These are phyloP conservation scores for Trichoderma gamsii DNA, from an alignment of 495 filamentous ascomycete species.

Conservation along the genomic window DNA sequence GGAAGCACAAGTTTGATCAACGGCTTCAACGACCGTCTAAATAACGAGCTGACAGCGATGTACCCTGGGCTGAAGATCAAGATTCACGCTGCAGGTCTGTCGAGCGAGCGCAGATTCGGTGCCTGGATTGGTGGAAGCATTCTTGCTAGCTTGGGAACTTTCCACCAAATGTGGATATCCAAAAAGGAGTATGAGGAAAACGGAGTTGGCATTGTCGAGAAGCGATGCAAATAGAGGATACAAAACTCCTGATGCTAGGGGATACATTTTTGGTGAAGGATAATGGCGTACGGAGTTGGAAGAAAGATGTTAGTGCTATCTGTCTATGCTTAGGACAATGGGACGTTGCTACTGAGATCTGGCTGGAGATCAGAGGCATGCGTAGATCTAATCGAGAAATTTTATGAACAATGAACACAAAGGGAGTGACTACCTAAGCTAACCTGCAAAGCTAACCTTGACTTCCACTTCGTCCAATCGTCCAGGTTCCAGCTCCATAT, in stretches of 20 bases:
- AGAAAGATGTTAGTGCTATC: not conserved
- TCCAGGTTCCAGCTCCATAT: conserved; percentile 60
- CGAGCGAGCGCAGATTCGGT: conserved; percentile 79
- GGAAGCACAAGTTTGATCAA: conserved; percentile 78
- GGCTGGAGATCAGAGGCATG: not conserved
- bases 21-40: conserved; percentile 83
- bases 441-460: conserved; percentile 50
- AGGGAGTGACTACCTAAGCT: not conserved
- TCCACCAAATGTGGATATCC: conserved; percentile 98
- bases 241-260: not conserved
- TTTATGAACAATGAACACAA: not conserved
- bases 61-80: conserved; percentile 79
- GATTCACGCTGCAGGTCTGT: conserved; percentile 77
- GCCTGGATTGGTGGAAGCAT: conserved; percentile 97
- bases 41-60: conserved; percentile 69
- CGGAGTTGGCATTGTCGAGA: conserved; percentile 64
- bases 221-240: conserved; percentile 60
- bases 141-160: conserved; percentile 91
- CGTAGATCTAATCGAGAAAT: not conserved
- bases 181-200: conserved; percentile 78
- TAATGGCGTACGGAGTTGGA: conserved; percentile 24
- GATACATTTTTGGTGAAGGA: conserved; percentile 5
- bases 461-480: conserved; percentile 83
- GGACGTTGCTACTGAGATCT: not conserved
- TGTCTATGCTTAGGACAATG: not conserved